Base-by-base conservation (phyloP, 2,329 filamentous ascomycete species). In the Metarhizium humberi region DNA sequence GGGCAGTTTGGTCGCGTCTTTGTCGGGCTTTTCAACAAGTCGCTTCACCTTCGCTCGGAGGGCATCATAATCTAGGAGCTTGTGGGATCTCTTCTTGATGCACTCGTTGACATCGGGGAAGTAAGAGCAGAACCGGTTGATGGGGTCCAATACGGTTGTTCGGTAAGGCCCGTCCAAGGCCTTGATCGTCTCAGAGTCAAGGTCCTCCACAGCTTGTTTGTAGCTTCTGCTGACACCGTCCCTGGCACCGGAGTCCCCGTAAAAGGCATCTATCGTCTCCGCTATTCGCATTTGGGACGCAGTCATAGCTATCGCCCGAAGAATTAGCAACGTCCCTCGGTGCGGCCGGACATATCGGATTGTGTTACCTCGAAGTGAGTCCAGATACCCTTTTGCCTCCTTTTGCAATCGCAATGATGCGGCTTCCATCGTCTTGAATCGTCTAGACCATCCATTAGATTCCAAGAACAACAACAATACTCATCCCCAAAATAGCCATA, bases 51-150 rank as follows among this genome's bases (percentile, higher is more conserved):
- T 95, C 61, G 91, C 90, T 59, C 94, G 89, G 73, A 97, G 86
- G 18, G 92, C 85, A 71, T 99, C 94, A 77, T 99, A 99, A 75
- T 99, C 95, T 63, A 97, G 88, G 56, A 97, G 87, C 74, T 99
- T 99, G 81, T 99, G 89, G 66, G 95, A 88, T 66, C 95, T 90
- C 77, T 99, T 99, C 77, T 97, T 99, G 74, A 99, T 96, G 73
- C 92, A 96, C 76, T 96, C 91, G 74, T 99, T 99, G 68, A 99
- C 92, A 71, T 99, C 94, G 38, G 94, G 92, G 72, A 99, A 99
- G 76, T 99, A 99, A 62, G 90, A 90, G 76, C 92, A 97, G 77
- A 97, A 99, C 61, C 92, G 84, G 60, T 87, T 87, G 69, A 99
- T 99, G 46, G 94, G 94, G 64, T 99, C 94, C 50, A 99, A 81